A percentile compares a stretch with the other conserved stretches of the same genome.
Evolutionary conservation across 805 yeast species (phyloP).

Genomic region (Barnettozyma californica): DNA sequence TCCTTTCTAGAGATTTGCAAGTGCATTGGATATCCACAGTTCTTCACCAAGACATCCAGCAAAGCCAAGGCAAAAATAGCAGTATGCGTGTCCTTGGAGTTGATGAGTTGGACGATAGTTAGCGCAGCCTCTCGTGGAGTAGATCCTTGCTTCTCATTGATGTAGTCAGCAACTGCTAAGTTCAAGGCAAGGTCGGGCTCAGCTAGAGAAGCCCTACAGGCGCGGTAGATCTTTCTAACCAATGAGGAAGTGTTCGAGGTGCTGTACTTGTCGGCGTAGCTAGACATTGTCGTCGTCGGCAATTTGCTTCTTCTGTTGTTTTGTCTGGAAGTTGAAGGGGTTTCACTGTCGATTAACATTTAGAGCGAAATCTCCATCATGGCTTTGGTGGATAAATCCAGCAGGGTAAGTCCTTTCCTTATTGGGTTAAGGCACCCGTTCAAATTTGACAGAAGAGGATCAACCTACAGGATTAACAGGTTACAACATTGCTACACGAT

Average conservation of each 20-base stretch:
- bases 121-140: constrained; percentile 86
- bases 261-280: constrained; percentile 19
- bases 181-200: constrained; percentile 90
- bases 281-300: constrained; percentile 9
- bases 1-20: constrained; percentile 92
- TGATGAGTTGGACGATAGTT: constrained; percentile 75
- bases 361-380: constrained; percentile 9
- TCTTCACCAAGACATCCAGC: constrained; percentile 87
- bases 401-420: neutral
- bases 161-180: constrained; percentile 87
- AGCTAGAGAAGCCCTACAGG: constrained; percentile 72
- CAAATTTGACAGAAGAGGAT: neutral
- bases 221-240: constrained; percentile 53
- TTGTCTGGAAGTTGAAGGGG: no score
- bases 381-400: neutral
- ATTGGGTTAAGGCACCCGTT: neutral
- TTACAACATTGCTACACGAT: neutral
- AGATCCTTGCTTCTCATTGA: constrained; percentile 86
- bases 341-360: neutral
- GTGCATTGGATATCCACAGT: constrained; percentile 97
- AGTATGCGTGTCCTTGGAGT: constrained; percentile 78
- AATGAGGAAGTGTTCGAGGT: constrained; percentile 27
- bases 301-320: neutral
- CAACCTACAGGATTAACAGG: neutral
- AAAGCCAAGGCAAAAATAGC: constrained; percentile 77